These are phyloP conservation scores for Pseudocercospora eumusae DNA, from an alignment of 2,329 filamentous ascomycete species.

Conservation along the genomic window DNA sequence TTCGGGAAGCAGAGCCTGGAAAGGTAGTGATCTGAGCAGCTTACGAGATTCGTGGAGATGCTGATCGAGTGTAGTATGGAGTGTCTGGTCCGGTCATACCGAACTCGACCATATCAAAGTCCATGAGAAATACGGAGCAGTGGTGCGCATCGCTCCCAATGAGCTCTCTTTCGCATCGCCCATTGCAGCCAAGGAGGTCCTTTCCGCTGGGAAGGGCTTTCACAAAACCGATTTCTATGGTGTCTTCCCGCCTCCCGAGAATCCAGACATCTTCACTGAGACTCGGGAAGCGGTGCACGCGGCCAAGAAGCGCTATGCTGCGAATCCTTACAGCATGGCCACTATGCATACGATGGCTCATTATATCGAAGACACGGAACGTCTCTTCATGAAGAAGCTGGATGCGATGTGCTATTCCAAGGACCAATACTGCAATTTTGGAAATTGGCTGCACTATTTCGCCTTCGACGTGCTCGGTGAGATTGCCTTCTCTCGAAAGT, in stretches of 20 bases:
- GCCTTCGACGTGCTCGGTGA: conserved; percentile 43
- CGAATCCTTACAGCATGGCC: conserved; percentile 55
- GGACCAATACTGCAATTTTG: conserved; percentile 49
- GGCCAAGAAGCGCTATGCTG: conserved; percentile 51
- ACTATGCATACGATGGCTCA: conserved; percentile 56
- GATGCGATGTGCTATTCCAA: conserved; percentile 42
- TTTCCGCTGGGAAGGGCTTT: conserved; percentile 38
- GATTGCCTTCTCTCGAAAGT: conserved; percentile 48
- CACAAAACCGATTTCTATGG: conserved; percentile 39
- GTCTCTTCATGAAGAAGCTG: conserved; percentile 49
- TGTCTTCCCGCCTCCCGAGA: conserved; percentile 59
- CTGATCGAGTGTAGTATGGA: conserved; percentile 23
- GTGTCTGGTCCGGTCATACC: conserved; percentile 31
- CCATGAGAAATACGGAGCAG: conserved; percentile 32
- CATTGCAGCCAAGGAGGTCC: conserved; percentile 36
- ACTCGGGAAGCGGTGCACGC: conserved; percentile 57
- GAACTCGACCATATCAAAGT: conserved; percentile 33
- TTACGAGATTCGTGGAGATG: neutral
- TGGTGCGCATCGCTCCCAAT: conserved; percentile 38
- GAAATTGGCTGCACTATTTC: conserved; percentile 43
- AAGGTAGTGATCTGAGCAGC: conserved; percentile 21
- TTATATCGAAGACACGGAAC: conserved; percentile 56
- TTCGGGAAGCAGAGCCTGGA: conserved; percentile 37
- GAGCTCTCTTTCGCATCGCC: conserved; percentile 38
- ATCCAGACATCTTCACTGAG: conserved; percentile 62